Conservation (phyloP, 495 filamentous ascomycete species). For the Penicillium pulvis region DNA sequence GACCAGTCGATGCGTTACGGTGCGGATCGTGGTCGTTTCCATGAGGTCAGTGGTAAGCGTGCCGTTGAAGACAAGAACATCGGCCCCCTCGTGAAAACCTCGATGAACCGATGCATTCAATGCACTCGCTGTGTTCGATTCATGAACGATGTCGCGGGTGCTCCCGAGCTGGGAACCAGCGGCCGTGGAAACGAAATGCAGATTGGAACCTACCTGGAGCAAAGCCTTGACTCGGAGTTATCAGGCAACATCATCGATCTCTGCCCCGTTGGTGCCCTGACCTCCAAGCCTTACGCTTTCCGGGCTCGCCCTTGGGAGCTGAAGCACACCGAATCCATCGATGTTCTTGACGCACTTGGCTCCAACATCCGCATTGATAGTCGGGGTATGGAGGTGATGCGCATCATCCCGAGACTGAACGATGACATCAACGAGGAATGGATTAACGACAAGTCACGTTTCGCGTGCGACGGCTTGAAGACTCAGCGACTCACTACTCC, state of each 20-base stretch:
- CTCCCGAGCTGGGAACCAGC: slow-evolving; percentile 89
- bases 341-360: slow-evolving; percentile 89
- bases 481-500: slow-evolving; percentile 93
- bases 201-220: slow-evolving; percentile 96
- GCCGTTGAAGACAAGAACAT: slow-evolving; percentile 99
- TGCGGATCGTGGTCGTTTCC: slow-evolving; percentile 92
- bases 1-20: slow-evolving; percentile 99
- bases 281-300: slow-evolving; percentile 97
- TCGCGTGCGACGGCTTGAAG: slow-evolving; percentile 95
- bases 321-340: slow-evolving; percentile 88
- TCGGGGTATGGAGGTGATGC: slow-evolving; percentile 94
- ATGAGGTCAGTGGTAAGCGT: slow-evolving; percentile 92
- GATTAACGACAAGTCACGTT: slow-evolving; percentile 98
- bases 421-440: slow-evolving; percentile 99
- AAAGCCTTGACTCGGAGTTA: slow-evolving; percentile 86
- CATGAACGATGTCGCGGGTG: slow-evolving; percentile 94
- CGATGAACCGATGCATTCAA: slow-evolving; percentile 99
- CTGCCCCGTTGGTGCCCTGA: slow-evolving; percentile 94
- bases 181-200: slow-evolving; percentile 96
- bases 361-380: slow-evolving; percentile 94
- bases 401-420: slow-evolving; percentile 86
- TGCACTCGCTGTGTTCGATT: slow-evolving; percentile 98
- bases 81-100: slow-evolving; percentile 97
- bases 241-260: slow-evolving; percentile 98
- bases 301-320: slow-evolving; percentile 95